Percentiles rank a stretch among this genome's conserved stretches.
Conservation (phyloP, 148 eudicot genomes). For the Rhododendron kiyosumense region DNA sequence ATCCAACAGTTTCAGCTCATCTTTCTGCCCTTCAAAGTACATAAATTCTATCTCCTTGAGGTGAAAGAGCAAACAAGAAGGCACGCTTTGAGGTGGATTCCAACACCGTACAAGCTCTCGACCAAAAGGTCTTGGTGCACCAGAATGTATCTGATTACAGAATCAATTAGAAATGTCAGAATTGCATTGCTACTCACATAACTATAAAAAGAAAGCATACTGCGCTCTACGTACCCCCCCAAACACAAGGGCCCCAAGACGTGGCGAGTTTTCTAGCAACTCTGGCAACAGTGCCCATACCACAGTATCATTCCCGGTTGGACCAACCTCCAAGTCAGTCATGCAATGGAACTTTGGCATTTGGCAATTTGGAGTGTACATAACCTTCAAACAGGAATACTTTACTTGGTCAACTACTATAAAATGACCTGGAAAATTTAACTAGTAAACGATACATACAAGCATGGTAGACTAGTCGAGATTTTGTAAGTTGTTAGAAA, state of each 20-base stretch:
- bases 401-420: not conserved
- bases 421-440: not conserved
- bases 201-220: not conserved
- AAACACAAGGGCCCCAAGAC: not conserved
- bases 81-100: not conserved
- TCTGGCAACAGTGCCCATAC: not conserved
- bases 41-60: constrained; percentile 3
- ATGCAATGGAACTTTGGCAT: too few species aligned
- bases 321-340: not conserved
- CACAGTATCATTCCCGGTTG: not conserved
- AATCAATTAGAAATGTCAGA: not conserved
- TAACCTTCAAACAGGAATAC: not conserved
- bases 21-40: not conserved
- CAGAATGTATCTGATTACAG: not conserved
- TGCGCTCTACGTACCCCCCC: not conserved
- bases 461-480: not conserved
- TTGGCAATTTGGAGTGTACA: not conserved
- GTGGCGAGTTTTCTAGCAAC: not conserved
- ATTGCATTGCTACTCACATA: not conserved
- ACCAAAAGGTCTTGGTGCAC: rapidly evolving
- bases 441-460: not conserved
- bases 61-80: constrained; percentile 9
- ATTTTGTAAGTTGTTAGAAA: too few species aligned
- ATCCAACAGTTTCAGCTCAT: not conserved
- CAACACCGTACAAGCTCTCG: not conserved